Base-by-base conservation (phyloP, 2,329 filamentous ascomycete genomes). In the Harringtonia lauricola region DNA sequence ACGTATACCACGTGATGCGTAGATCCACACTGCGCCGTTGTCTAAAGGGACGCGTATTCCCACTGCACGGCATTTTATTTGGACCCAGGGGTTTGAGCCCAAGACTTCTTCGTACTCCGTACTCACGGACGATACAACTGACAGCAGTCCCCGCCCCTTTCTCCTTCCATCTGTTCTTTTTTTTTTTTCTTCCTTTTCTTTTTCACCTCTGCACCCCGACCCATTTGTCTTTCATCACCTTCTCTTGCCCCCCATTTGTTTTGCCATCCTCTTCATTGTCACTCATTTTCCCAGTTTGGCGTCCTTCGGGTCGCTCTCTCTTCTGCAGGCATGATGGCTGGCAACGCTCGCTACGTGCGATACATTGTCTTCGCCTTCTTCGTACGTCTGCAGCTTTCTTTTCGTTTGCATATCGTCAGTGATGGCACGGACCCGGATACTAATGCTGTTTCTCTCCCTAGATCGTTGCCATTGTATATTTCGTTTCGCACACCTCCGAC, bases 281-380 rank as follows among this genome's bases (percentile, higher is more conserved):
- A 19, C 37, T 29, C 26, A 21, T 26, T 17, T 8, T 14, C 14
- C 13, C 8, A 9, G 8, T 21, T 34, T 24, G 33, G 46, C 45
- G 34, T 42, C 30, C 26, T 41, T 14, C 17, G 39, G 40, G 43
- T 40, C 42, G 40, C 38, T 29, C 26, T 24, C 19, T 38, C 21
- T 42, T 38, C 43, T 41, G 44, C 46, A 42, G 45, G 19, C 43
- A 76, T 74, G 64, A 76, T 74, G 65, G 75, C 79, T 47, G 80
- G 80, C 60, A 80, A 76, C 53, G 78, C 81, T 64, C 81, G 84
- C 65, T 86, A 87, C 57, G 66, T 81, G 71, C 76, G 79, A 71
- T 82, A 81, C 64, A 72, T 95, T 61, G 72, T 92, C 59, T 79
- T 94, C 58, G 85, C 87, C 47, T 74, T 88, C 58, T 82, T 94